Evolutionary conservation across 345 rosid genomes (phyloP), one percentile per base, ranked within the genome.

Genomic region (Salix dunnii): DNA sequence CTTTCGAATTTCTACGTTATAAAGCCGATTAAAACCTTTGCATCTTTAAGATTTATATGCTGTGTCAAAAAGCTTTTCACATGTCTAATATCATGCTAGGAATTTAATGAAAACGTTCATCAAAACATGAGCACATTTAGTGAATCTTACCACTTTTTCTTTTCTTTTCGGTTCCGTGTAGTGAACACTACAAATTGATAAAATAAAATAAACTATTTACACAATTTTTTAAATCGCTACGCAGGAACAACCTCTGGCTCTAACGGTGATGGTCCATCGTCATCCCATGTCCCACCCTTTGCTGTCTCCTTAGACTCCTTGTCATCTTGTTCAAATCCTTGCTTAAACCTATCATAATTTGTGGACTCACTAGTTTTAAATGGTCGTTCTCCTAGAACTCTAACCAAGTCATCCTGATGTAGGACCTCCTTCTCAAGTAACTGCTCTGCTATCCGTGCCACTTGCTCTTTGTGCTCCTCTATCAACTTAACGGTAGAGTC

Each of bases 361-460:
- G 92, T 88, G 66, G 84, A 71, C 84, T 96, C 99, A 0, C 74
- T 76, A 0, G 91, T 42, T 67, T 88, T 92, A 71, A 92, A 96
- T 3, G 98, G 99, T 20, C 99, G 90, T 76, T 92, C 96, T 0
- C 98, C 99, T 33, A 96, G 72, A 78, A 96, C 89, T 51, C 81
- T 82, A 43, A 83, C 16, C 67, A 96, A 77, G 80, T 92, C 98
- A 0, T 91, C 93, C 71, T 92, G 97, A 82, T 93, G 99, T 51
- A 96, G 81, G 51, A 96, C 95, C 72, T 93, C 99, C 83, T 92
- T 93, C 68, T 96, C 92, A 0, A 96, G 92, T 71, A 96, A 76
- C 65, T 93, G 81, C 83, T 93, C 97, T 0, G 99, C 99, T 42
- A 96, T 87, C 83, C 88, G 72, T 46, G 95, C 95, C 48, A 92